These are phyloP conservation scores for Exserohilum turcica DNA, from an alignment of 2,329 filamentous ascomycete genomes.

Conservation along the genomic window DNA sequence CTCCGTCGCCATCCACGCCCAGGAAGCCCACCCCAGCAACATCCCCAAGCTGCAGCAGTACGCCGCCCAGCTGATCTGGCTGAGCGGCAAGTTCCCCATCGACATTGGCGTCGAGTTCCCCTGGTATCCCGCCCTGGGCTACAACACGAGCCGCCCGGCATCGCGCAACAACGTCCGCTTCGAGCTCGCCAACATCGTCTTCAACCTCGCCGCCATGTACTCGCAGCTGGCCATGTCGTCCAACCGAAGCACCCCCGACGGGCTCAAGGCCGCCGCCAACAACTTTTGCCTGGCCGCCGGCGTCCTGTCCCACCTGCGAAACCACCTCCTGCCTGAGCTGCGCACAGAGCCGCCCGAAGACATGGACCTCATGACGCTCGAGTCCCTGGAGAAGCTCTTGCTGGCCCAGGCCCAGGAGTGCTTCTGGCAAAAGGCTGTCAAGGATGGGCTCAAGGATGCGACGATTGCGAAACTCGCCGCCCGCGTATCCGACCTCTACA, in stretches of 20 bases:
- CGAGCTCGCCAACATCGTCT: conserved; percentile 90
- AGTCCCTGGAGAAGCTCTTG: conserved; percentile 80
- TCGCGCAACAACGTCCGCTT: conserved; percentile 72
- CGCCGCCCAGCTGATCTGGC: conserved; percentile 89
- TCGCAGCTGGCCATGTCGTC: conserved; percentile 85
- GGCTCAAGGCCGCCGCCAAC: conserved; percentile 84
- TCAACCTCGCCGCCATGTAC: conserved; percentile 91
- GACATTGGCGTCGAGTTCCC: conserved; percentile 95
- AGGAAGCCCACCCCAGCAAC: conserved; percentile 85
- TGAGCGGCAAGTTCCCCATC: conserved; percentile 93
- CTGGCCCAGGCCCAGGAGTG: conserved; percentile 95
- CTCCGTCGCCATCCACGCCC: conserved; percentile 82
- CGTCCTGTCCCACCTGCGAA: conserved; percentile 78
- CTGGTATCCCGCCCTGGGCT: conserved; percentile 93
- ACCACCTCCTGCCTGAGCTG: conserved; percentile 78
- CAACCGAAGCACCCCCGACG: conserved; percentile 77
- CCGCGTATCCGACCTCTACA: conserved; percentile 89
- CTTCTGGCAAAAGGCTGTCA: conserved; percentile 96
- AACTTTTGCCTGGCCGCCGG: conserved; percentile 90
- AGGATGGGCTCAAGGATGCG: conserved; percentile 89
- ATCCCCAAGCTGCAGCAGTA: conserved; percentile 88
- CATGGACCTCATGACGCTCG: conserved; percentile 88
- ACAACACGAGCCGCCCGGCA: conserved; percentile 76
- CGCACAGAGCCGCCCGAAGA: conserved; percentile 87
- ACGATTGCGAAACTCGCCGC: conserved; percentile 91